Conservation (phyloP, 1,139 yeast species). For the Debaryomycetaceae sp. region DNA sequence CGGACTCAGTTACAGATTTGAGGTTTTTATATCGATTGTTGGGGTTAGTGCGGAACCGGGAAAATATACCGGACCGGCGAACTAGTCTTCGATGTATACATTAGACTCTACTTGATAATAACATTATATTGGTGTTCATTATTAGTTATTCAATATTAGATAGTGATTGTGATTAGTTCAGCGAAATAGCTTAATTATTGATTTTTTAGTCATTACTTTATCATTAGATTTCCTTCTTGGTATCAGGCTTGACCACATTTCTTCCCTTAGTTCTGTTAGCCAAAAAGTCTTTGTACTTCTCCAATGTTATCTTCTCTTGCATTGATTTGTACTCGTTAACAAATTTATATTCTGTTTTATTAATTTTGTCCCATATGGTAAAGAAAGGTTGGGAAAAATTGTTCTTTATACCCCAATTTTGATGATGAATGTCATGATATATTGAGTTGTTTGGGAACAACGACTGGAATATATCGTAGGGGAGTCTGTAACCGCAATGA, state of each 20-base stretch:
- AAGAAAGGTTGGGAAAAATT: slow-evolving; percentile 97
- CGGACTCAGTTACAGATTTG: not conserved
- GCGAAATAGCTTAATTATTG: not conserved
- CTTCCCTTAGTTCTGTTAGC: slow-evolving; percentile 31
- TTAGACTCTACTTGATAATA: too few relatives aligned
- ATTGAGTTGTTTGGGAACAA: slow-evolving; percentile 93
- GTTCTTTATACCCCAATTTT: slow-evolving; percentile 88
- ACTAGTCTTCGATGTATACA: not conserved
- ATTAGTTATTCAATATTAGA: not conserved
- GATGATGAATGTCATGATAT: slow-evolving; percentile 97
- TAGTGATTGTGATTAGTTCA: too few relatives aligned
- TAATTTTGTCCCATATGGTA: slow-evolving; percentile 81
- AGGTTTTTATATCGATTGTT: too few relatives aligned
- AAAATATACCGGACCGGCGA: not conserved
- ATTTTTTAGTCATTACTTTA: not conserved
- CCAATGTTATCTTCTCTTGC: slow-evolving; percentile 58
- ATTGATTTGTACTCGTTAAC: slow-evolving; percentile 54
- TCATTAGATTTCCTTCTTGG: slow-evolving; percentile 4
- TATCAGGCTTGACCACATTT: slow-evolving; percentile 5
- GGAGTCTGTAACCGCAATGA: slow-evolving; percentile 93
- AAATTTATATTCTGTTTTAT: slow-evolving; percentile 70
- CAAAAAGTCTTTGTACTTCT: slow-evolving; percentile 60
- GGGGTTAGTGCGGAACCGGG: not conserved
- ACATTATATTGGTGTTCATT: not conserved
- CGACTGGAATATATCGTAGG: slow-evolving; percentile 84